phyloP scores from a whole-genome alignment of 1,139 yeast genomes.

The Blastobotrys persicus region DNA sequence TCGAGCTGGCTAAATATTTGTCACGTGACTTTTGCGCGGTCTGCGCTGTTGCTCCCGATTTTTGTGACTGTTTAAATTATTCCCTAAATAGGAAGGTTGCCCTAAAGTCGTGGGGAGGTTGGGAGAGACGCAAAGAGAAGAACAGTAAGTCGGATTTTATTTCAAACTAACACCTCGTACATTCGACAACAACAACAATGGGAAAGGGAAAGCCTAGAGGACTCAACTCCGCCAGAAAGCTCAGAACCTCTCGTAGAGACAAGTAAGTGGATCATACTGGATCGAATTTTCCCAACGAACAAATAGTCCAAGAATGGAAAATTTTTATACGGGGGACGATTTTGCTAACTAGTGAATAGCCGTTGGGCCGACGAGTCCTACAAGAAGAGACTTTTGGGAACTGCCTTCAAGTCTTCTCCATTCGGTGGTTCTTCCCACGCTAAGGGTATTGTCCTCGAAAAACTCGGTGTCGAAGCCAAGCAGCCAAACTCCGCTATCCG shows the following conservation, averaged over 20 bases:
- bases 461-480: constrained; percentile 99
- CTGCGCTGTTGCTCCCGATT: neutral
- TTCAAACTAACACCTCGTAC: neutral
- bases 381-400: constrained; percentile 98
- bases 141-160: neutral
- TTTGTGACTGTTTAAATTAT: neutral
- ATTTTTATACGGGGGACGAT: neutral
- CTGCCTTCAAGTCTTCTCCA: constrained; percentile 99
- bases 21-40: neutral
- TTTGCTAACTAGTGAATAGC: constrained; percentile 37
- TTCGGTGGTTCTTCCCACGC: constrained; percentile 99
- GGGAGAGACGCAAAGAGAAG: neutral
- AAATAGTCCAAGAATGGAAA: neutral
- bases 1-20: too few species aligned
- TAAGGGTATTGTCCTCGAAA: constrained; percentile 99
- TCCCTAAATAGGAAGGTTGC: neutral
- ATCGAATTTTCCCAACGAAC: neutral
- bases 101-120: neutral
- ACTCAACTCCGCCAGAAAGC: constrained; percentile 99
- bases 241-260: constrained; percentile 99
- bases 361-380: constrained; percentile 99
- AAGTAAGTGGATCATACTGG: constrained; percentile 44
- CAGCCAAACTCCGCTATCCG: constrained; percentile 99
- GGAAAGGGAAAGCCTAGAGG: constrained; percentile 97
- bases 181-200: constrained; percentile 41